Percentiles rank a stretch among this genome's conserved stretches.
These are phyloP conservation scores for Neopestalotiopsis sp. DNA, from an alignment of 2,329 filamentous ascomycete species.

Conservation along the genomic window DNA sequence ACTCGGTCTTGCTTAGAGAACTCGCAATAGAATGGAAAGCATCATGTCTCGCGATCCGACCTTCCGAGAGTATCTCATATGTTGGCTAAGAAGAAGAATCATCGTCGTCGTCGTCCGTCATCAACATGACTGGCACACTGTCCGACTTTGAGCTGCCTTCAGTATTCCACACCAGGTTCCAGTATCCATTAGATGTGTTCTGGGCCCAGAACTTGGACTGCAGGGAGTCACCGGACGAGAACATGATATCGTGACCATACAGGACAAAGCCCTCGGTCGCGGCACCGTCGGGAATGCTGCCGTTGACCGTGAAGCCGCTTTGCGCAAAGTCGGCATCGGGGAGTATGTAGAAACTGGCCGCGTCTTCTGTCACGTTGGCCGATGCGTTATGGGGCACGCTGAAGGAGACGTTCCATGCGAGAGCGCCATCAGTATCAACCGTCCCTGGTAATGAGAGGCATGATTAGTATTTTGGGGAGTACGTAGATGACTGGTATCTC, in stretches of 20 bases:
- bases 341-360: neutral
- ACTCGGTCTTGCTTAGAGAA: neutral
- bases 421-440: neutral
- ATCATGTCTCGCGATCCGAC: neutral
- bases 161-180: slow-evolving; percentile 7
- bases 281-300: neutral
- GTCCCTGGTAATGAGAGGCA: neutral
- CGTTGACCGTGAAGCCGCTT: slow-evolving; percentile 2
- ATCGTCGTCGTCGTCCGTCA: neutral
- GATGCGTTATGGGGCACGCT: neutral
- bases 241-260: neutral
- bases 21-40: neutral
- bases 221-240: neutral
- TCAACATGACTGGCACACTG: slow-evolving; percentile 4
- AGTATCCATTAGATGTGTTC: neutral
- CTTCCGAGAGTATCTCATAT: neutral
- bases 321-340: neutral
- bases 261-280: neutral
- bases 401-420: slow-evolving; percentile 2
- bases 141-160: neutral
- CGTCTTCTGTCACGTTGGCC: neutral
- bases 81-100: neutral
- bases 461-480: neutral
- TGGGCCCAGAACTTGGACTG: slow-evolving; percentile 3
- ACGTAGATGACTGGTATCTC: no score